Percentiles rank a stretch among this genome's conserved stretches.
phyloP scores from a whole-genome alignment of 192 early-diverging fungal genomes.

The Gorgonomyces haynaldii region DNA sequence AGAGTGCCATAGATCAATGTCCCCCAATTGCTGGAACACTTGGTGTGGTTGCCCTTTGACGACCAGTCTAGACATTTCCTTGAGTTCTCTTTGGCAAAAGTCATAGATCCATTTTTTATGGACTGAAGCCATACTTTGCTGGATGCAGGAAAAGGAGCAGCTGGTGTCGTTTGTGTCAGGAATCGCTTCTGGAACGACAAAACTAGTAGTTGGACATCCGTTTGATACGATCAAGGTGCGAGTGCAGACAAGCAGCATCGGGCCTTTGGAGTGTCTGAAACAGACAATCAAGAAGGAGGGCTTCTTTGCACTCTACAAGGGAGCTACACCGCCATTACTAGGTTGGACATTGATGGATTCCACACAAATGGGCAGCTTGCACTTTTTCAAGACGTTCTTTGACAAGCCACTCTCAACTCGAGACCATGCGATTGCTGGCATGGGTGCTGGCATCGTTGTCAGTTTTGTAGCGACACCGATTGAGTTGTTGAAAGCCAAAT shows the following conservation, averaged over 20 bases:
- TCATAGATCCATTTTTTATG: too few species aligned
- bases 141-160: too few species aligned
- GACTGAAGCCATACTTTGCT: too few species aligned
- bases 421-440: slow-evolving; percentile 75
- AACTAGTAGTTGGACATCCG: slow-evolving; percentile 32
- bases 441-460: slow-evolving; percentile 78
- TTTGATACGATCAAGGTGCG: slow-evolving; percentile 18
- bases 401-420: slow-evolving; percentile 40
- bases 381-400: slow-evolving; percentile 65
- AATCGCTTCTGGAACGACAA: slow-evolving; percentile 22
- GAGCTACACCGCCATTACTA: slow-evolving; percentile 70
- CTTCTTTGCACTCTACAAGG: slow-evolving; percentile 68
- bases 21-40: too few species aligned
- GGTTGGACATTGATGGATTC: slow-evolving; percentile 75
- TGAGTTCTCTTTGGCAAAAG: too few species aligned
- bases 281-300: slow-evolving; percentile 74
- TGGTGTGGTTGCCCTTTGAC: too few species aligned
- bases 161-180: slow-evolving; percentile 23
- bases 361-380: slow-evolving; percentile 67
- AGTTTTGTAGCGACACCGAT: slow-evolving; percentile 80
- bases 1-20: too few species aligned
- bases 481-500: slow-evolving; percentile 83
- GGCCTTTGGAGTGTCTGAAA: slow-evolving; percentile 69
- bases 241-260: slow-evolving; percentile 35
- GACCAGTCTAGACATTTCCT: too few species aligned